Conservation (phyloP, 352 stramenopile genomes). For the Pseudoperonospora humuli region DNA sequence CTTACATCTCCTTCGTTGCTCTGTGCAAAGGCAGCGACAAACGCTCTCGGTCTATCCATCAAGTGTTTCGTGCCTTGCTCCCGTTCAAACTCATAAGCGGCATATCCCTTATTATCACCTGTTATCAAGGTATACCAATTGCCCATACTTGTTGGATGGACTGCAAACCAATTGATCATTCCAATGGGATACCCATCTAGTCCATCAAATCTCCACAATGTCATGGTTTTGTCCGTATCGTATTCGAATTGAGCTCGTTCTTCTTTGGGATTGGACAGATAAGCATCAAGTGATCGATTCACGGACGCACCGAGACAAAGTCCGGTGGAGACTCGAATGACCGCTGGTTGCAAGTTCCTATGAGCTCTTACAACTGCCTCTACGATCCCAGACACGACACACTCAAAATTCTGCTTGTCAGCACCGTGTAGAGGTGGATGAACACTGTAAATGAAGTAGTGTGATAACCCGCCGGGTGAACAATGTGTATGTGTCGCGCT, state of each 20-base stretch:
- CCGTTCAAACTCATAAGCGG: constrained; percentile 83
- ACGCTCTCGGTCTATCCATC: constrained; percentile 74
- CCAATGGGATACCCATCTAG: constrained; percentile 76
- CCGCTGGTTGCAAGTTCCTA: constrained; percentile 53
- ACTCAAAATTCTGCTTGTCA: constrained; percentile 84
- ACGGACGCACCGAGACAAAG: constrained; percentile 74
- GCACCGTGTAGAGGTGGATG: constrained; percentile 65
- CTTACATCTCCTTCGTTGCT: constrained; percentile 92
- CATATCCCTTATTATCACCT: constrained; percentile 91
- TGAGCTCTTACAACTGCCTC: constrained; percentile 74
- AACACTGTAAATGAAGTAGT: constrained; percentile 90
- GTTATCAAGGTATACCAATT: constrained; percentile 91
- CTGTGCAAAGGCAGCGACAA: constrained; percentile 89
- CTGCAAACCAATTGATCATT: constrained; percentile 92
- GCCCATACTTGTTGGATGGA: constrained; percentile 91
- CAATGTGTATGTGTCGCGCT: constrained; percentile 91
- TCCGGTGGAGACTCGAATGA: constrained; percentile 55
- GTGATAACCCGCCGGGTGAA: constrained; percentile 81
- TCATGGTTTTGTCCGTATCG: constrained; percentile 91
- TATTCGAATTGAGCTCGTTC: constrained; percentile 74
- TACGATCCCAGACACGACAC: constrained; percentile 85
- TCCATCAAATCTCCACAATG: constrained; percentile 80
- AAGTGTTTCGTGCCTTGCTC: constrained; percentile 73
- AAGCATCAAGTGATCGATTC: constrained; percentile 86
- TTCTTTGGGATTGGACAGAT: constrained; percentile 78